Conservation (phyloP, 441 rosid genomes). For the Kokia cookei region DNA sequence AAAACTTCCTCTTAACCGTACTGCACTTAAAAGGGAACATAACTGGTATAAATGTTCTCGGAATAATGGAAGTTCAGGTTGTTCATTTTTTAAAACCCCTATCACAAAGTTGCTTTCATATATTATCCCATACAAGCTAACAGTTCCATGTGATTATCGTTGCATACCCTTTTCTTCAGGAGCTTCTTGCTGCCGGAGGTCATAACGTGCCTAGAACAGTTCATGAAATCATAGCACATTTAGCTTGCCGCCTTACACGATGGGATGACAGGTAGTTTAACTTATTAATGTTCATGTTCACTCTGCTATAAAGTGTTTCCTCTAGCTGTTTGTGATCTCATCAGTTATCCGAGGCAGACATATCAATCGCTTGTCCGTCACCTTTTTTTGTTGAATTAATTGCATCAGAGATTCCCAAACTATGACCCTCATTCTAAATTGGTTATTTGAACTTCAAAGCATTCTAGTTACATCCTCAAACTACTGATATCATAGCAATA, state of each 20-base stretch:
- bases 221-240: constrained; percentile 83
- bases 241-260: constrained; percentile 74
- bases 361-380: not conserved
- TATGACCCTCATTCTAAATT: too few species aligned
- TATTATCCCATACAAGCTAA: not conserved
- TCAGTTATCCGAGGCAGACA: not conserved
- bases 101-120: not conserved
- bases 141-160: not conserved
- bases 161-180: constrained; percentile 31
- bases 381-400: not conserved
- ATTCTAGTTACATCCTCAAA: too few species aligned
- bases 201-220: constrained; percentile 74
- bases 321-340: not conserved
- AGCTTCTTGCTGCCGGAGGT: constrained; percentile 80
- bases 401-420: too few species aligned
- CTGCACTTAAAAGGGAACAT: constrained; percentile 71
- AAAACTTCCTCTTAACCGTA: constrained; percentile 73
- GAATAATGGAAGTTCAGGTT: constrained; percentile 94
- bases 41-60: constrained; percentile 51
- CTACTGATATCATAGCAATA: too few species aligned
- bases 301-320: not conserved
- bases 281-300: not conserved
- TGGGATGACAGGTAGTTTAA: constrained; percentile 90
- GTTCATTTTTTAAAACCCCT: constrained; percentile 14
- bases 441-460: too few species aligned